phyloP scores from a whole-genome alignment of 2,329 filamentous ascomycete species.

The Verticillium nubilum region DNA sequence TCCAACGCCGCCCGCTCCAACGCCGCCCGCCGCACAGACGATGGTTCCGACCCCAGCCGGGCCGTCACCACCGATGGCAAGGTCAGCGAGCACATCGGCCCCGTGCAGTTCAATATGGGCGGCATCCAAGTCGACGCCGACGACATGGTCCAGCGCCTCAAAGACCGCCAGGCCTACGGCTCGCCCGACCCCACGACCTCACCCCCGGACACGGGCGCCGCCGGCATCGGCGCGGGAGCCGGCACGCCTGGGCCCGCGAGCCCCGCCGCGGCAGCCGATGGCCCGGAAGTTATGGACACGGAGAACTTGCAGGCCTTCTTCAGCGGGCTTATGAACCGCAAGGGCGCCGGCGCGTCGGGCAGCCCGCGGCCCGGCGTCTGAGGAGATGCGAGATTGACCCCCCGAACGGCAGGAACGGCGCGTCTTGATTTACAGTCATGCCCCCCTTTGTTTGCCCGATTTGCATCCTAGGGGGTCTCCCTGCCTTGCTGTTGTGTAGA shows the following conservation, averaged over 20 bases:
- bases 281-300: slow-evolving; percentile 41
- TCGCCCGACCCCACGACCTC: slow-evolving; percentile 37
- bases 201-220: slow-evolving; percentile 24
- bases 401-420: background rate
- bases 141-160: slow-evolving; percentile 82
- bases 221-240: slow-evolving; percentile 7
- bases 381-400: background rate
- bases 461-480: background rate
- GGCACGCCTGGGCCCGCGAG: slow-evolving; percentile 16
- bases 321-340: slow-evolving; percentile 53
- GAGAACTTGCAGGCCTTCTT: slow-evolving; percentile 57
- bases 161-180: slow-evolving; percentile 56
- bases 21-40: slow-evolving; percentile 22
- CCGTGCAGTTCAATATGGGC: slow-evolving; percentile 96
- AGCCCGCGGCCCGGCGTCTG: background rate
- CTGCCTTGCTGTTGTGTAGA: slow-evolving; percentile 25
- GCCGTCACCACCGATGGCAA: slow-evolving; percentile 29
- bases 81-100: slow-evolving; percentile 78
- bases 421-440: background rate
- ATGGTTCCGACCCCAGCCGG: slow-evolving; percentile 20
- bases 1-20: slow-evolving; percentile 19
- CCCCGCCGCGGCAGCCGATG: slow-evolving; percentile 25
- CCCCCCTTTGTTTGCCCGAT: background rate
- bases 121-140: slow-evolving; percentile 95
- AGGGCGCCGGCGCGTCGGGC: slow-evolving; percentile 16